Evolutionary conservation across 2,329 filamentous ascomycete genomes (phyloP), one percentile per base, ranked within the genome.

Genomic region (Harringtonia aguacate): DNA sequence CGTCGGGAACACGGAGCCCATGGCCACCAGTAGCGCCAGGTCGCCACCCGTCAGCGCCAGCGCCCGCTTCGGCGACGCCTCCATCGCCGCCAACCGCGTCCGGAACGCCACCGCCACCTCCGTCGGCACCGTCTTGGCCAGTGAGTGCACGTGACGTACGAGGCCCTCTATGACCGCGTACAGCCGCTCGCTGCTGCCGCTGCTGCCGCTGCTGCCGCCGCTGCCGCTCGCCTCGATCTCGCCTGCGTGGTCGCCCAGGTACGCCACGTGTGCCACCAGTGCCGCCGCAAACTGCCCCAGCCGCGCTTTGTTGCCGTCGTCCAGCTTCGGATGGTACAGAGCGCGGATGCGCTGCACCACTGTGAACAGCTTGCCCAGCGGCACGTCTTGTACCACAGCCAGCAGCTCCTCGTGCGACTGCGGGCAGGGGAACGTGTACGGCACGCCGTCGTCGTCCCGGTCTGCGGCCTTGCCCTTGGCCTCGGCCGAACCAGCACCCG

Each of bases 301-400:
- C 56, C 86, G 88, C 50, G 77, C 74, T 65, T 95, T 95, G 66
- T 98, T 95, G 47, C 83, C 79, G 51, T 77, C 77, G 49, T 84
- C 79, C 28, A 98, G 74, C 52, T 90, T 89, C 8, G 90, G 85
- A 58, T 97, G 88, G 59, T 97, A 84, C n/a, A 95, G 68, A 13
- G 89, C 84, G 62, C 92, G 80, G 54, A 98, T 92, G 48, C 90
- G 79, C 61, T 95, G 89, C 21, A 98, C 72, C 34, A 94, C 81
- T 0, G 77, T 84, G 1, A 88, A 83, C 2, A 90, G 64, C 54
- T 86, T 81, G 12, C 78, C 66, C 15, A 73, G 57, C 1, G 81
- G 65, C 33, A 89, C 72, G 34, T 70, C 66, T 41, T 77, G 69
- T 38, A 83, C 73, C 3, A 85, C 70, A 18, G 74, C 77, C 30